Percentiles rank a stretch among this genome's conserved stretches.
Conservation (phyloP, 306 rosid species). For the Castanea crenata region DNA sequence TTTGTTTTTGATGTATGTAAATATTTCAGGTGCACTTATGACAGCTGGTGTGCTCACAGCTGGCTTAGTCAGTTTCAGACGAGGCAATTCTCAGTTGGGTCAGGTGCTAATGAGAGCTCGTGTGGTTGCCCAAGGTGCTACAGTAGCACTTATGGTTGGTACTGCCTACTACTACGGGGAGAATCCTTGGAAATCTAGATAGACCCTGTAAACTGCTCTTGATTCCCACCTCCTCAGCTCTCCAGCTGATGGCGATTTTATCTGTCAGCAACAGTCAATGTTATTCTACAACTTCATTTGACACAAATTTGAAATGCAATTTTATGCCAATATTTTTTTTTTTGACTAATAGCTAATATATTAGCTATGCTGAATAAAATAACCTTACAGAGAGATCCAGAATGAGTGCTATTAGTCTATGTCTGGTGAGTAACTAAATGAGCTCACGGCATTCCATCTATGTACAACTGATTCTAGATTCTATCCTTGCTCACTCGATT, state of each 20-base stretch:
- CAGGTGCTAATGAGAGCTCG: slow-evolving; percentile 95
- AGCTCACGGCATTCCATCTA: too few relatives aligned
- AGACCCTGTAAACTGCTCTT: slow-evolving; percentile 20
- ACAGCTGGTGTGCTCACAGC: slow-evolving; percentile 92
- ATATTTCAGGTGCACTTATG: slow-evolving; percentile 64
- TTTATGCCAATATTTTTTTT: neutral
- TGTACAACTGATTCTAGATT: too few relatives aligned
- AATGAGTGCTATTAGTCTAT: neutral
- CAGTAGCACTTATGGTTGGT: slow-evolving; percentile 91
- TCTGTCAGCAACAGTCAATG: slow-evolving; percentile 1
- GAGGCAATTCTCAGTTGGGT: slow-evolving; percentile 81
- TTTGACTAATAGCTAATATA: neutral
- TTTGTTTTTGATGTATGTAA: neutral
- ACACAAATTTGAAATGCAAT: slow-evolving; percentile 5
- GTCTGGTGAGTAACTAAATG: neutral
- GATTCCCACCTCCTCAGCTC: too few relatives aligned
- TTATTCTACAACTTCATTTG: neutral
- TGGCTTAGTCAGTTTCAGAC: slow-evolving; percentile 79
- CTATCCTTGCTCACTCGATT: too few relatives aligned
- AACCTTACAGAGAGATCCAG: neutral
- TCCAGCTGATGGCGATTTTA: slow-evolving; percentile 10
- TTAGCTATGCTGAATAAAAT: slow-evolving; percentile 4
- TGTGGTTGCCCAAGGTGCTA: slow-evolving; percentile 85
- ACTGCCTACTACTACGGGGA: slow-evolving; percentile 82
- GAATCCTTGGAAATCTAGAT: slow-evolving; percentile 63